Evolutionary conservation across 257 asterid genomes (phyloP), one percentile per base, ranked within the genome.

Genomic region (Avicennia marina): DNA sequence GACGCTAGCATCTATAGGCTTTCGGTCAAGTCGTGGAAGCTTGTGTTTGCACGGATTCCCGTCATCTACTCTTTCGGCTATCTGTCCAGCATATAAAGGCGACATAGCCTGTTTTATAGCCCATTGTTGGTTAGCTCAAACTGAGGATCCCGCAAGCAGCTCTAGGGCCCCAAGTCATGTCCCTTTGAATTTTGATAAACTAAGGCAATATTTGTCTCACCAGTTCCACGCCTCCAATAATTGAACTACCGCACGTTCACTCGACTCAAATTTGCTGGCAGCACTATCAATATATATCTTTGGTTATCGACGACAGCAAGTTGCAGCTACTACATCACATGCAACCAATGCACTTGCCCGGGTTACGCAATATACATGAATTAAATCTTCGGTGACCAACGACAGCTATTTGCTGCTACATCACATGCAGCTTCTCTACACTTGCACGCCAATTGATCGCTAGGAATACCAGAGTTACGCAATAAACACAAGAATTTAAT

Each of bases 71-170:
- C 12, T 54, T 16, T 40, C 39, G 46, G 61, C 53, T 50, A 25
- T 34, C 44, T 56, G 62, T 70, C 72, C 77, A 70, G 68, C 68
- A 40, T 49, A 74, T 45, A 72, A 66, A 55, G 77, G 47, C 24
- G 71, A 16, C 24, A 13, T 15, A 24, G 7, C 25, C 6, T 73
- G 88, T 76, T 57, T 55, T 60, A 0, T 68, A 72, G 73, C 66
- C 21, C 11, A 60, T 77, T 68, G 91, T 80, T 39, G 39, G 47
- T 27, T 82, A 63, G 74, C 82, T 67, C 27, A 56, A 69, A 58
- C 56, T 70, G 70, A 64, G 63, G 68, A 76, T 71, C 74, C 66
- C 49, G 31, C 15, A 33, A 26, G 12, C 58, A 48, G 11, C 25
- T 38, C 36, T 11, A 18, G 38, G 36, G n/a, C 18, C 47, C 64